Conservation (phyloP, 176 grass and related monocot genomes). For the Thalia dealbata region DNA sequence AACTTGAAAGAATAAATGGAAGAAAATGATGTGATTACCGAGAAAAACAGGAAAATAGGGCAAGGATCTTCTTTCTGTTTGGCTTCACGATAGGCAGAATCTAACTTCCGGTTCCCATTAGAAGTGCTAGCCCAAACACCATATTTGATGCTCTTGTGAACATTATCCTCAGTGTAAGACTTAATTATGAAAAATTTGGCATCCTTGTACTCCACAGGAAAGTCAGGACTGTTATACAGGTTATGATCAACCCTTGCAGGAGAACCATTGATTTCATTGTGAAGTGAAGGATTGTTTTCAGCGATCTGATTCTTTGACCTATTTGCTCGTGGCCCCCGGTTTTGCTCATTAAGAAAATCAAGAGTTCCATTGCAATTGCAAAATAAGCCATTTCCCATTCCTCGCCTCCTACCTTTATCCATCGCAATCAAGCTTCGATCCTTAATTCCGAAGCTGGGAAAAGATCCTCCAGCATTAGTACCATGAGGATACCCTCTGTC, state of each 20-base stretch:
- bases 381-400: slow-evolving; percentile 52
- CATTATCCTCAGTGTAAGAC: slow-evolving; percentile 97
- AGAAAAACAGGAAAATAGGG: slow-evolving; percentile 86
- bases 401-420: slow-evolving; percentile 55
- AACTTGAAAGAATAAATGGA: slow-evolving; percentile 1
- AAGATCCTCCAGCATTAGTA: slow-evolving; percentile 43
- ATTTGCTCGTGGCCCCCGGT: slow-evolving; percentile 70
- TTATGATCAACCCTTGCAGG: slow-evolving; percentile 34
- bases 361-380: slow-evolving; percentile 63
- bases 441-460: slow-evolving; percentile 43
- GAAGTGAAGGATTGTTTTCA: slow-evolving; percentile 25
- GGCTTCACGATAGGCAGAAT: slow-evolving; percentile 56
- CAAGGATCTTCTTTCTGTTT: slow-evolving; percentile 46
- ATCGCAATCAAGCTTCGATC: slow-evolving; percentile 32
- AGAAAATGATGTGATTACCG: slow-evolving; percentile 39
- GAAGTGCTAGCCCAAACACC: slow-evolving; percentile 96
- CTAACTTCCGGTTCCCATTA: slow-evolving; percentile 91
- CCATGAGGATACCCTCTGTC: slow-evolving; percentile 43
- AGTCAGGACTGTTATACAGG: slow-evolving; percentile 57
- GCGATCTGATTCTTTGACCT: slow-evolving; percentile 49
- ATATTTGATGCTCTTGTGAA: slow-evolving; percentile 98
- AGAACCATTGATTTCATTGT: slow-evolving; percentile 40
- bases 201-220: slow-evolving; percentile 59
- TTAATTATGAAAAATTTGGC: slow-evolving; percentile 97
- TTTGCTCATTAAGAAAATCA: slow-evolving; percentile 89